Percentiles rank a stretch among this genome's conserved stretches.
Conservation (phyloP, 495 filamentous ascomycete genomes). For the Podospora pseudopauciseta region DNA sequence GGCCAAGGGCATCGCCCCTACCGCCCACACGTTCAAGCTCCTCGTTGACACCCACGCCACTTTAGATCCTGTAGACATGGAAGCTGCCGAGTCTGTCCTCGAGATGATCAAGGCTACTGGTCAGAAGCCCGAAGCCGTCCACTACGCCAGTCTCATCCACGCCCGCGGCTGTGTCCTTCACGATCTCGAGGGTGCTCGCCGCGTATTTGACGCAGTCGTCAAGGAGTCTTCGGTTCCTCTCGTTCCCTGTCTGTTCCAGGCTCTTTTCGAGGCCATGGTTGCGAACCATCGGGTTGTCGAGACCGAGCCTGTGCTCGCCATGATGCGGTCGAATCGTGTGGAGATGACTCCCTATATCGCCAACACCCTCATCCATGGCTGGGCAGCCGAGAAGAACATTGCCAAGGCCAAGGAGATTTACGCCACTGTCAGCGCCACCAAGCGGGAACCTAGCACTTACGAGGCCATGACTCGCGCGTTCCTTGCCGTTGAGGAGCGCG, state of each 20-base stretch:
- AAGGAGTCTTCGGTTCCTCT: constrained; percentile 59
- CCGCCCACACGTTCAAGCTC: constrained; percentile 95
- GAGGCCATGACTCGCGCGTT: constrained; percentile 97
- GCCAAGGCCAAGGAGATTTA: constrained; percentile 75
- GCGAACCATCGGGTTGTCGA: constrained; percentile 82
- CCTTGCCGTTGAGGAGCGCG: constrained; percentile 74
- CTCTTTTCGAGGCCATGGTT: constrained; percentile 92
- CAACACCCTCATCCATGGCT: constrained; percentile 98
- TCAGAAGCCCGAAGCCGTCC: constrained; percentile 79
- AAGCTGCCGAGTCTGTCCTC: constrained; percentile 80
- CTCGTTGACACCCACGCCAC: constrained; percentile 95
- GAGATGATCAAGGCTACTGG: constrained; percentile 71
- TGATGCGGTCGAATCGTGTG: constrained; percentile 68
- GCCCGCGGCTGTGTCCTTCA: constrained; percentile 93
- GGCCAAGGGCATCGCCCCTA: constrained; percentile 79
- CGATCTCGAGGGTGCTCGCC: constrained; percentile 77
- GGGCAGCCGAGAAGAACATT: constrained; percentile 82
- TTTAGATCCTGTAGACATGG: constrained; percentile 87
- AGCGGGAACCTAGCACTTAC: constrained; percentile 96
- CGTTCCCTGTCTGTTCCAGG: constrained; percentile 89
- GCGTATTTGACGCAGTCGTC: constrained; percentile 76
- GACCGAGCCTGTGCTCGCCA: constrained; percentile 65
- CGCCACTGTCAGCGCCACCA: constrained; percentile 62
- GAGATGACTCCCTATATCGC: constrained; percentile 96
- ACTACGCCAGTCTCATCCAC: constrained; percentile 93